A percentile compares a stretch with the other conserved stretches of the same genome.
These are phyloP conservation scores for Cynara cardunculus DNA, from an alignment of 129 eudicot genomes.

Conservation along the genomic window DNA sequence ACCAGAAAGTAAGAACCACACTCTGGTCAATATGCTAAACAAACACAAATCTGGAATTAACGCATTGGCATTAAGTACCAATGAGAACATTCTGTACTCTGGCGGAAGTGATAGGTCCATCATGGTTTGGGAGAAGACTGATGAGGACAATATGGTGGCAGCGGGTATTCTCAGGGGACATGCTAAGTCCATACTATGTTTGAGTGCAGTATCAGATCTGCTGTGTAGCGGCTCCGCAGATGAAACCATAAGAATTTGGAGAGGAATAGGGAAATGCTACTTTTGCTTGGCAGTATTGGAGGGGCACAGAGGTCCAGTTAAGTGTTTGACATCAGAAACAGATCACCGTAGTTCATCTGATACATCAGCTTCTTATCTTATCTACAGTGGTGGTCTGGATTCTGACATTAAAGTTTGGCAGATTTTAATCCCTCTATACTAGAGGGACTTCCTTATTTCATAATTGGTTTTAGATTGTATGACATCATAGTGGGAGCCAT, in stretches of 20 bases:
- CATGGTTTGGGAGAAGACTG: conserved; percentile 50
- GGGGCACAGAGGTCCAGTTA: conserved; percentile 65
- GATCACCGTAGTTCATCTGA: conserved; percentile 31
- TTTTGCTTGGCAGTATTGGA: conserved; percentile 54
- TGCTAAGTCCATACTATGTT: conserved; percentile 51
- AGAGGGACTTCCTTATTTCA: conserved; percentile 14
- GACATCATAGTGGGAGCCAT: neutral
- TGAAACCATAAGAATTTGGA: conserved; percentile 62
- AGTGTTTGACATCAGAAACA: conserved; percentile 47
- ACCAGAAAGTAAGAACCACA: conserved; percentile 32
- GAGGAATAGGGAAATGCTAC: conserved; percentile 38
- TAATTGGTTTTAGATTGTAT: conserved; percentile 2
- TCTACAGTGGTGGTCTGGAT: conserved; percentile 64
- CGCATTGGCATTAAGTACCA: conserved; percentile 48
- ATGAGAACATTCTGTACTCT: conserved; percentile 48
- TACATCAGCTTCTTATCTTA: conserved; percentile 38
- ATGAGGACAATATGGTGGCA: conserved; percentile 33
- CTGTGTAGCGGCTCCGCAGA: conserved; percentile 67
- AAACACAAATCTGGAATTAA: conserved; percentile 60
- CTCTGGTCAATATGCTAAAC: conserved; percentile 37
- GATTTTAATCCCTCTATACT: conserved; percentile 31
- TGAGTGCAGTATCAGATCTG: conserved; percentile 48
- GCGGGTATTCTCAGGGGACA: conserved; percentile 47
- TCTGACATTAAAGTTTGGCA: conserved; percentile 58
- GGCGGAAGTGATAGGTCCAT: conserved; percentile 59